Evolutionary conservation across 2,329 filamentous ascomycete genomes (phyloP).

Genomic region (Beauveria sp.): DNA sequence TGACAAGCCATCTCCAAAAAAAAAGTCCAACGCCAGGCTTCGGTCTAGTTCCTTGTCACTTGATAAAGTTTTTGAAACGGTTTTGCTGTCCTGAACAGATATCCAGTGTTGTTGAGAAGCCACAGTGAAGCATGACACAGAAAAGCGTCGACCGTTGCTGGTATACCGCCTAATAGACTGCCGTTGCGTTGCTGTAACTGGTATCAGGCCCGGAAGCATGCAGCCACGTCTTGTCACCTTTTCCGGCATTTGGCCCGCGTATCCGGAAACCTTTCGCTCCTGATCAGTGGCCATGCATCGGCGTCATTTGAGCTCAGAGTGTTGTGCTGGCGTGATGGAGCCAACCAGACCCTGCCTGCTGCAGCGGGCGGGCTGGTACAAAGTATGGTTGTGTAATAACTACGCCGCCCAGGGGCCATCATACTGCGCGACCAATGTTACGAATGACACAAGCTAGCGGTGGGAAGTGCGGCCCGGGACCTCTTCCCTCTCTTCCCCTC

Average conservation of each 20-base stretch:
- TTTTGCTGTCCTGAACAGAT: too few species aligned
- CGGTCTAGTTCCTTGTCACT: too few species aligned
- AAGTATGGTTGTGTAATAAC: neutral
- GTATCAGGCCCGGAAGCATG: neutral
- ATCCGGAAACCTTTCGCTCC: neutral
- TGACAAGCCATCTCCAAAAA: too few species aligned
- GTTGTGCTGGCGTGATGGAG: neutral
- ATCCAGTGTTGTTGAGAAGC: too few species aligned
- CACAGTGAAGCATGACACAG: too few species aligned
- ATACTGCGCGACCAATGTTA: neutral
- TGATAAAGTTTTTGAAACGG: too few species aligned
- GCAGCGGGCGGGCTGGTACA: neutral
- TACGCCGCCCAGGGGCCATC: neutral
- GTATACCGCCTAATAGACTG: neutral
- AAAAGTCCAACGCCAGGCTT: too few species aligned
- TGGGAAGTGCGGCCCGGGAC: slow-evolving; percentile 1
- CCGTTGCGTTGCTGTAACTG: neutral
- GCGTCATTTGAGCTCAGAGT: neutral
- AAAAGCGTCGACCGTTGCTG: too few species aligned
- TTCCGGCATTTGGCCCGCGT: slow-evolving; percentile 4
- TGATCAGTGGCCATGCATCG: neutral
- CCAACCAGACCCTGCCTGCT: neutral
- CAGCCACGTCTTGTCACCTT: slow-evolving; percentile 1
- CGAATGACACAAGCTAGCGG: neutral
- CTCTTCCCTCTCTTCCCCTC: neutral